Percentiles rank a stretch among this genome's conserved stretches.
Conservation (phyloP, 768 basidiomycete genomes). For the Amanita rimosa region DNA sequence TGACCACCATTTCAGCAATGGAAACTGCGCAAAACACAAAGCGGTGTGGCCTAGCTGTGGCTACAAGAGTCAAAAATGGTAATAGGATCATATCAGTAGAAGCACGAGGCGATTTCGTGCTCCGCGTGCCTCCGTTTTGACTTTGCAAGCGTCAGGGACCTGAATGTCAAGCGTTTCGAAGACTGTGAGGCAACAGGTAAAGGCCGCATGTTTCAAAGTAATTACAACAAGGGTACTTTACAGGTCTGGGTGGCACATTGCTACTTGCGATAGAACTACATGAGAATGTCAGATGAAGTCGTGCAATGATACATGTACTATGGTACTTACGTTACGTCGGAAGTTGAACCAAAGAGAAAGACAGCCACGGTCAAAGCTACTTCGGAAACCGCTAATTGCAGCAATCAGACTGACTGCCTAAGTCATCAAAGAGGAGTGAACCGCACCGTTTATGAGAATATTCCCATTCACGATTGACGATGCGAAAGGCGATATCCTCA, state of each 20-base stretch:
- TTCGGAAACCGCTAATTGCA: slow-evolving; percentile 74
- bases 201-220: slow-evolving; percentile 1
- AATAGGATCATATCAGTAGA: slow-evolving; percentile 2
- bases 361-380: slow-evolving; percentile 95
- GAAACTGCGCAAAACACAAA: neutral
- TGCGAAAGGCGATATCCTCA: slow-evolving; percentile 97
- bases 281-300: slow-evolving; percentile 9
- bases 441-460: slow-evolving; percentile 88
- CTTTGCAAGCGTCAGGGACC: slow-evolving; percentile 1
- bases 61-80: slow-evolving; percentile 4
- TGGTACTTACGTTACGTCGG: slow-evolving; percentile 69
- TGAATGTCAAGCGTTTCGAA: neutral
- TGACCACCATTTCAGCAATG: slow-evolving; percentile 1
- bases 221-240: slow-evolving; percentile 5
- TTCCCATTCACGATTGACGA: slow-evolving; percentile 98
- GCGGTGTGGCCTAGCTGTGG: slow-evolving; percentile 1
- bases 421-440: neutral
- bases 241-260: neutral
- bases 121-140: slow-evolving; percentile 1
- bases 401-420: slow-evolving; percentile 3
- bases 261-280: slow-evolving; percentile 75
- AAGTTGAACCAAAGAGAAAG: slow-evolving; percentile 96
- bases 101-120: slow-evolving; percentile 6
- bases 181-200: slow-evolving; percentile 3
- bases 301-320: slow-evolving; percentile 1